Conservation (phyloP, 768 basidiomycete genomes). For the Rhodotorula taiwanensis region DNA sequence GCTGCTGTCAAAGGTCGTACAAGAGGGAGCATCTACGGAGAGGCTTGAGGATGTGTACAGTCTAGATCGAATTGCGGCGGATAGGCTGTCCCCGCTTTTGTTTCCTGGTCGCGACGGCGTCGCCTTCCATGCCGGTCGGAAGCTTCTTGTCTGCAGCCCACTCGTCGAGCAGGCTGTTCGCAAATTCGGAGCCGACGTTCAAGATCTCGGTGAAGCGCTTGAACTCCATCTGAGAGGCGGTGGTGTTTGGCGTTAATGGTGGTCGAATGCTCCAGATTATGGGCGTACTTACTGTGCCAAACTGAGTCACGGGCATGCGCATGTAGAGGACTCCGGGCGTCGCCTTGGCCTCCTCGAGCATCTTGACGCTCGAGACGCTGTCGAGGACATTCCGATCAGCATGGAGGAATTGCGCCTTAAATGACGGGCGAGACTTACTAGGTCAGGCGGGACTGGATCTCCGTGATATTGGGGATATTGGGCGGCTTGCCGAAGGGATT, state of each 20-base stretch:
- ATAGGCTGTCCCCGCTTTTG: slow-evolving; percentile 35
- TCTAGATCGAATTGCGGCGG: slow-evolving; percentile 38
- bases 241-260: no score
- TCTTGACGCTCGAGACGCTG: slow-evolving; percentile 92
- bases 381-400: neutral
- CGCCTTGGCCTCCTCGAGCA: slow-evolving; percentile 89
- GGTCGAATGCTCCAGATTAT: no score
- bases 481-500: slow-evolving; percentile 70
- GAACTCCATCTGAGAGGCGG: slow-evolving; percentile 38
- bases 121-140: slow-evolving; percentile 61
- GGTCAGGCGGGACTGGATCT: slow-evolving; percentile 86
- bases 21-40: no score
- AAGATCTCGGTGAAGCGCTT: slow-evolving; percentile 65
- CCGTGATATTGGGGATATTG: slow-evolving; percentile 77
- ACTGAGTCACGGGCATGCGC: slow-evolving; percentile 92
- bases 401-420: no score
- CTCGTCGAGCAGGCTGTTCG: slow-evolving; percentile 61
- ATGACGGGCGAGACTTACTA: slow-evolving; percentile 58
- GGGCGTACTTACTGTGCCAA: slow-evolving; percentile 74
- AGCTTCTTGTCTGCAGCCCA: slow-evolving; percentile 77
- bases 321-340: slow-evolving; percentile 84
- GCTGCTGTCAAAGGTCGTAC: no score
- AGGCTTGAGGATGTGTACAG: neutral
- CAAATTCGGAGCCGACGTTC: slow-evolving; percentile 69
- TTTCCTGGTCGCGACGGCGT: slow-evolving; percentile 51